Conservation (phyloP, 2,329 filamentous ascomycete genomes). For the Mariannaea sp. region DNA sequence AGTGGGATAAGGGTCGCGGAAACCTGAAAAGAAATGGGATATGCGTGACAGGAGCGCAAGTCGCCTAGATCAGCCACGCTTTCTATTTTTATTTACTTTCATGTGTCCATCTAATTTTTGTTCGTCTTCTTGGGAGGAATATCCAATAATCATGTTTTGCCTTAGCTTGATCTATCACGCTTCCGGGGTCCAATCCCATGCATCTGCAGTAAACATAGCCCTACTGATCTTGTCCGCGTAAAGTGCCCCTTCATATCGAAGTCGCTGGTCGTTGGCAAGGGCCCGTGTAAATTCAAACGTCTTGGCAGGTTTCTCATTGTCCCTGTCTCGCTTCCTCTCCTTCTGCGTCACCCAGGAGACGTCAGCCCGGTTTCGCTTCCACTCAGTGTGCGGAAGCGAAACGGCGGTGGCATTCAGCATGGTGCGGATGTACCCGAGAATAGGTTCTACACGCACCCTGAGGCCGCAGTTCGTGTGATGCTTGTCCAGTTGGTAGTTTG, state of each 20-base stretch:
- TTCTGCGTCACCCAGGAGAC: conserved; percentile 47
- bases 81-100: conserved; percentile 25
- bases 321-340: conserved; percentile 18
- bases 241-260: conserved; percentile 55
- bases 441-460: conserved; percentile 65
- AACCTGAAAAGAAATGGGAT: no score
- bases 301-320: conserved; percentile 23
- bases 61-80: conserved; percentile 8
- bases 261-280: conserved; percentile 54
- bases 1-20: no score
- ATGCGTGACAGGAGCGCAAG: neutral
- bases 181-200: conserved; percentile 66
- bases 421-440: conserved; percentile 67
- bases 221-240: conserved; percentile 57
- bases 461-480: conserved; percentile 76
- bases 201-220: conserved; percentile 58
- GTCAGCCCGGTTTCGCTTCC: conserved; percentile 49
- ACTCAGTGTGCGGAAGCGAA: conserved; percentile 50
- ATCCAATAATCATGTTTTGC: conserved; percentile 21
- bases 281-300: conserved; percentile 57
- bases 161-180: conserved; percentile 33
- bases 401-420: conserved; percentile 56
- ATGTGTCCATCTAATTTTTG: conserved; percentile 26
- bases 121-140: conserved; percentile 21
- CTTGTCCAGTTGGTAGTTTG: conserved; percentile 74